Percentiles rank a stretch among this genome's conserved stretches.
Evolutionary conservation across 208 protist species (phyloP).

Genomic region (Naegleria gruberi): DNA sequence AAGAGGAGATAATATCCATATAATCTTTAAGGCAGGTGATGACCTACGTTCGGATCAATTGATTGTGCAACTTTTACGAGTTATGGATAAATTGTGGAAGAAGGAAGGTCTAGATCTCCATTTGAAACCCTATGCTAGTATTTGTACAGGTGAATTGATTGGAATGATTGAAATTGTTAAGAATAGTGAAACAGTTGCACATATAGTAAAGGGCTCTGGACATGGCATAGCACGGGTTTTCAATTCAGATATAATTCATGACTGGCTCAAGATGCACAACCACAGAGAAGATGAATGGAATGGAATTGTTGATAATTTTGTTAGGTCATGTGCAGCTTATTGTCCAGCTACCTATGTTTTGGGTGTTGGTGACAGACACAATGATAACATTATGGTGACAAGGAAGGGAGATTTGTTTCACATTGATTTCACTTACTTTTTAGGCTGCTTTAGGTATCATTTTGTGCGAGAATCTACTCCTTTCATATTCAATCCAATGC

Average conservation of each 20-base stretch:
- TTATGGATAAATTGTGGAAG: constrained; percentile 85
- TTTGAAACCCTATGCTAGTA: constrained; percentile 65
- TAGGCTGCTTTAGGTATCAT: constrained; percentile 80
- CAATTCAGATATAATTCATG: constrained; percentile 57
- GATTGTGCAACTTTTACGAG: constrained; percentile 73
- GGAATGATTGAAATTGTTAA: constrained; percentile 85
- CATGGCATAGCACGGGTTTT: constrained; percentile 60
- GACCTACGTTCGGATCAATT: constrained; percentile 85
- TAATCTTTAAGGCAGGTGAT: constrained; percentile 76
- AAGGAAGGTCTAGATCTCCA: constrained; percentile 65
- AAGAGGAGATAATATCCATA: background rate
- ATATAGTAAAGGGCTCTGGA: constrained; percentile 62
- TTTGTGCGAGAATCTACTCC: background rate
- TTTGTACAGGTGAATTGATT: constrained; percentile 62
- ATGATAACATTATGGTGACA: constrained; percentile 40
- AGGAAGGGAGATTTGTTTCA: constrained; percentile 71
- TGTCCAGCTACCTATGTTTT: constrained; percentile 87
- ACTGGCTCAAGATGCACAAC: constrained; percentile 50
- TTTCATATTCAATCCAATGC: background rate
- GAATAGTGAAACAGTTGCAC: constrained; percentile 74
- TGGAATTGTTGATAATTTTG: constrained; percentile 72
- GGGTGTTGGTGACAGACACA: constrained; percentile 80
- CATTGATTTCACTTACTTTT: constrained; percentile 92
- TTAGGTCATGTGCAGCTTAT: constrained; percentile 80
- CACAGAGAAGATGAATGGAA: constrained; percentile 47